Evolutionary conservation across 306 rosid genomes (phyloP).

Genomic region (Glycyrrhiza uralensis): DNA sequence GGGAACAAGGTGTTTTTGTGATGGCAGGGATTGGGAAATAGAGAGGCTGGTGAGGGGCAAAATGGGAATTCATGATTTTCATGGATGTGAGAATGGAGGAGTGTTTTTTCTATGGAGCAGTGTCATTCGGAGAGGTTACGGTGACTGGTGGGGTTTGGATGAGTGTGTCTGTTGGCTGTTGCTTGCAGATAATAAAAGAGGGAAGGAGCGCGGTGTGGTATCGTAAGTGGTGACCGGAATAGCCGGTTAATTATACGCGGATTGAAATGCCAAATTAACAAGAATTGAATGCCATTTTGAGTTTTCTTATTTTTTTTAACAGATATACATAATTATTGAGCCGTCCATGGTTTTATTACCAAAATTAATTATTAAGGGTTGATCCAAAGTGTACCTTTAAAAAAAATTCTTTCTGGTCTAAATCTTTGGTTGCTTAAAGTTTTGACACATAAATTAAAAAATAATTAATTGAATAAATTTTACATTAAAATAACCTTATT

Average conservation of each 20-base stretch:
- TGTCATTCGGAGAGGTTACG: slow-evolving; percentile 17
- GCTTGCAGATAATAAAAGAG: not conserved
- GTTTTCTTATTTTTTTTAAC: not conserved
- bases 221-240: slow-evolving; percentile 23
- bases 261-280: not conserved
- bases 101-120: slow-evolving; percentile 18
- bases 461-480: no score
- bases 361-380: no score
- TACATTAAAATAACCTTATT: no score
- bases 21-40: slow-evolving; percentile 24
- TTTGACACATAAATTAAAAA: no score
- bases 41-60: slow-evolving; percentile 39
- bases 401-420: no score
- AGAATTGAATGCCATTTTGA: not conserved
- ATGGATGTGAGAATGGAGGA: not conserved
- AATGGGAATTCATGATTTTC: slow-evolving; percentile 45
- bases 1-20: slow-evolving; percentile 21
- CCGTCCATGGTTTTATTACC: not conserved
- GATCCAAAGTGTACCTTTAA: no score
- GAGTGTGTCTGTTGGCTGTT: not conserved
- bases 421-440: no score
- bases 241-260: slow-evolving; percentile 31
- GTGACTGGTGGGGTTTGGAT: not conserved
- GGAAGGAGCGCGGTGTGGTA: slow-evolving; percentile 15
- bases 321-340: not conserved